Evolutionary conservation across 805 yeast species (phyloP).

Genomic region (Brettanomyces sp.): DNA sequence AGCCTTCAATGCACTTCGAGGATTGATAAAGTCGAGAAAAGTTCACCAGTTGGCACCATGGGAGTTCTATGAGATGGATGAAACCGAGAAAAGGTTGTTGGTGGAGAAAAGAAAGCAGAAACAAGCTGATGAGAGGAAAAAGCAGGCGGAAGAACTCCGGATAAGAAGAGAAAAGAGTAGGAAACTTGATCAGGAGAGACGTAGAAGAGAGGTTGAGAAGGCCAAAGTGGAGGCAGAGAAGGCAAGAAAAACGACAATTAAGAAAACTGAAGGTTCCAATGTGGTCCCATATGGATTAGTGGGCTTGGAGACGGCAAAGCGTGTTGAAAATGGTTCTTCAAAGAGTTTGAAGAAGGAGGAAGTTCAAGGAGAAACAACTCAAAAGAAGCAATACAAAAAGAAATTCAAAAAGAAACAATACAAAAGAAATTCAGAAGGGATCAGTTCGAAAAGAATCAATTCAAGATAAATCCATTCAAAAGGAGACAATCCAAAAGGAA

Average conservation of each 20-base stretch:
- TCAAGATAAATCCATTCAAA: no score
- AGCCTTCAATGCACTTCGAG: conserved; percentile 64
- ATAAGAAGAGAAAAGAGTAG: conserved; percentile 4
- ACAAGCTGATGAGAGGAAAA: conserved; percentile 9
- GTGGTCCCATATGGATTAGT: conserved; percentile 24
- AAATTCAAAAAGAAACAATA: not conserved
- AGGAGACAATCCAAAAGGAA: no score
- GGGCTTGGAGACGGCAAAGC: conserved; percentile 13
- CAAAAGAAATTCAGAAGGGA: not conserved
- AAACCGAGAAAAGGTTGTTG: conserved; percentile 28
- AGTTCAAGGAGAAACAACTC: not conserved
- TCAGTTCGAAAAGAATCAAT: not conserved
- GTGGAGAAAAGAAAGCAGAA: conserved; percentile 11
- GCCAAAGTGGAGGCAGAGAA: conserved; percentile 5
- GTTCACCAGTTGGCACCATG: conserved; percentile 41
- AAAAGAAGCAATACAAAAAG: not conserved
- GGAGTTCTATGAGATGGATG: conserved; percentile 46
- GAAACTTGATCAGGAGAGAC: conserved; percentile 11
- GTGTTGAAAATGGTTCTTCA: not conserved
- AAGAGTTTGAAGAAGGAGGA: not conserved
- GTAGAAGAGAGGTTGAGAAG: conserved; percentile 1
- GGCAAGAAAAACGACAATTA: not conserved
- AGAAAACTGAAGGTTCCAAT: not conserved
- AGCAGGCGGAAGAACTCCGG: conserved; percentile 9
- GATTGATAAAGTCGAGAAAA: conserved; percentile 50